These are phyloP conservation scores for Thermomyces lanuginosus DNA, from an alignment of 2,329 filamentous ascomycete genomes.

Conservation along the genomic window DNA sequence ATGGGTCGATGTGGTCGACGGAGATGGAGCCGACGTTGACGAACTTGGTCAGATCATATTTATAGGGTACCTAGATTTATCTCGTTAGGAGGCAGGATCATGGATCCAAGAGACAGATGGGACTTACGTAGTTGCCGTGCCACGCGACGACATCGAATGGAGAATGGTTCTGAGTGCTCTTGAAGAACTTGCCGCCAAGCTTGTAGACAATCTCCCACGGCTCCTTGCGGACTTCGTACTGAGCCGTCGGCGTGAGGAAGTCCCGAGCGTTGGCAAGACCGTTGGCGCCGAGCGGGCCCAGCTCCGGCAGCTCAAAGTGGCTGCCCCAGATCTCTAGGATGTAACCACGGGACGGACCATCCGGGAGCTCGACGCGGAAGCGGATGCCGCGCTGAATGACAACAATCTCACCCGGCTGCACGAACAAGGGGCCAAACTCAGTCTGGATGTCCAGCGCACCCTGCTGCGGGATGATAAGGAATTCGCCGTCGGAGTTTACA, in stretches of 20 bases:
- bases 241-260: constrained; percentile 46
- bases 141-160: constrained; percentile 58
- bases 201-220: constrained; percentile 46
- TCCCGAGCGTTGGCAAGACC: constrained; percentile 49
- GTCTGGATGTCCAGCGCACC: constrained; percentile 52
- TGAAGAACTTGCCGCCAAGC: constrained; percentile 45
- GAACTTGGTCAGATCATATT: constrained; percentile 27
- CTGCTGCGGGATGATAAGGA: constrained; percentile 49
- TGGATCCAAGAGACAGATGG: too few relatives aligned
- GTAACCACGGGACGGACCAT: constrained; percentile 47
- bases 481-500: constrained; percentile 48
- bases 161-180: constrained; percentile 44
- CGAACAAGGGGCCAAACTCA: constrained; percentile 47
- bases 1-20: constrained; percentile 26
- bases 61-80: constrained; percentile 19
- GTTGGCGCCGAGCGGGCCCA: constrained; percentile 50
- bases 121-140: constrained; percentile 46
- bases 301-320: constrained; percentile 49
- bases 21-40: constrained; percentile 25
- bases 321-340: constrained; percentile 51
- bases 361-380: constrained; percentile 43
- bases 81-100: too few relatives aligned
- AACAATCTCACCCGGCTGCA: constrained; percentile 51
- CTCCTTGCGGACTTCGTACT: constrained; percentile 39
- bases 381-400: constrained; percentile 51